Evolutionary conservation across 306 rosid genomes (phyloP), one percentile per base, ranked within the genome.

Genomic region (Geum urbanum): DNA sequence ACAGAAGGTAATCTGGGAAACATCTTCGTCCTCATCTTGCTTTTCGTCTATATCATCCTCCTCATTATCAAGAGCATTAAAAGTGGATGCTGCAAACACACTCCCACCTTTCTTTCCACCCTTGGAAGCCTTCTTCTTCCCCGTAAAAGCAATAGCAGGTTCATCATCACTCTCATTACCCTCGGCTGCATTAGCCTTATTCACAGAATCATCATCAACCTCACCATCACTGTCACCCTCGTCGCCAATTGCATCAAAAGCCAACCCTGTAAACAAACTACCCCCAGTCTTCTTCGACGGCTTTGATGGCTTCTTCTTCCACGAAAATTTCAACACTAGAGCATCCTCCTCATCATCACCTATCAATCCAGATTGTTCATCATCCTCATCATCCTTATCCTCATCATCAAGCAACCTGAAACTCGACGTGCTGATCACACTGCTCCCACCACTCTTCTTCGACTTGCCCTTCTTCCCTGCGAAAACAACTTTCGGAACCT

Each of bases 391-490:
- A 7, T 55, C 82, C 9, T 62, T 83, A 20, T 75, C 79, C 43
- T 77, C 89, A 7, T 83, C 94, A 27, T 82, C 96, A 65, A 94
- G 97, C 75, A 91, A 79, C 67, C 87, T 87, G 73, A 88, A 90
- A 20, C 84, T 46, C 2, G 91, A 78, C 0, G 84, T 63, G 79
- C 76, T 13, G 63, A 86, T 78, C 68, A 15, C 78, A 67, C 87
- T 79, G 7, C 65, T 85, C 46, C 89, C 88, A 20, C 90, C 83
- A 63, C 92, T 89, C 74, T 88, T 90, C 70, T 94, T 90, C 20
- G 83, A 79, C 71, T 83, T 90, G 10, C 92, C 91, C 79, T 88
- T 88, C 85, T 90, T 92, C 80, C 95, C 99, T n/a, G 83, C 63
- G 67, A 94, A 75, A 4, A 71, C 91, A 72, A 78, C 76, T 53